Conservation (phyloP, 805 yeast genomes). For the Cephaloascus fragrans region DNA sequence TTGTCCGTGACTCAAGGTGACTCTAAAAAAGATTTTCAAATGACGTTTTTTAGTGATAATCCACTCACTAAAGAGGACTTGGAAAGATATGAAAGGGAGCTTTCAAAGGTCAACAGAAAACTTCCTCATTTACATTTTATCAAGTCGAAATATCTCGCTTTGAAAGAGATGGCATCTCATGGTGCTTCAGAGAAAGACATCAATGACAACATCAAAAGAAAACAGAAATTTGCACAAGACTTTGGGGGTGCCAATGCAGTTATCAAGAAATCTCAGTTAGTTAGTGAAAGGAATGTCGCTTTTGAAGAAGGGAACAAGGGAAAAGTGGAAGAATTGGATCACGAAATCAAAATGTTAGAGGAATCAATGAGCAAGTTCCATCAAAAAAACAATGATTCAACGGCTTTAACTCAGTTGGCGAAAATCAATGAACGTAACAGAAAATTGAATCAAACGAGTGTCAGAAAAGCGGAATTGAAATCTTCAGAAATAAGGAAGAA, state of each 20-base stretch:
- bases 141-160: constrained; percentile 51
- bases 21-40: constrained; percentile 63
- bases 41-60: constrained; percentile 74
- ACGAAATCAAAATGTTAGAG: constrained; percentile 34
- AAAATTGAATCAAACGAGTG: constrained; percentile 63
- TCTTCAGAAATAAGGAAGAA: constrained; percentile 45
- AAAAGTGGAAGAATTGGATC: constrained; percentile 16
- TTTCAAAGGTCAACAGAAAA: constrained; percentile 44
- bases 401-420: constrained; percentile 41
- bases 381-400: constrained; percentile 21
- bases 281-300: constrained; percentile 72
- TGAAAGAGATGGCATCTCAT: constrained; percentile 53
- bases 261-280: constrained; percentile 57
- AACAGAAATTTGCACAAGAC: constrained; percentile 51
- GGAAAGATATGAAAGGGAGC: constrained; percentile 52
- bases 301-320: constrained; percentile 39
- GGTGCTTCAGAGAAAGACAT: constrained; percentile 66
- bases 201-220: constrained; percentile 66
- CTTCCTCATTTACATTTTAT: constrained; percentile 59
- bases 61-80: constrained; percentile 65
- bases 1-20: constrained; percentile 77
- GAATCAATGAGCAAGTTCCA: constrained; percentile 32
- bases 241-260: constrained; percentile 67
- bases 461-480: constrained; percentile 70
- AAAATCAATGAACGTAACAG: constrained; percentile 81